These are phyloP conservation scores for Colletotrichum liriopes DNA, from an alignment of 2,329 filamentous ascomycete species.

Conservation along the genomic window DNA sequence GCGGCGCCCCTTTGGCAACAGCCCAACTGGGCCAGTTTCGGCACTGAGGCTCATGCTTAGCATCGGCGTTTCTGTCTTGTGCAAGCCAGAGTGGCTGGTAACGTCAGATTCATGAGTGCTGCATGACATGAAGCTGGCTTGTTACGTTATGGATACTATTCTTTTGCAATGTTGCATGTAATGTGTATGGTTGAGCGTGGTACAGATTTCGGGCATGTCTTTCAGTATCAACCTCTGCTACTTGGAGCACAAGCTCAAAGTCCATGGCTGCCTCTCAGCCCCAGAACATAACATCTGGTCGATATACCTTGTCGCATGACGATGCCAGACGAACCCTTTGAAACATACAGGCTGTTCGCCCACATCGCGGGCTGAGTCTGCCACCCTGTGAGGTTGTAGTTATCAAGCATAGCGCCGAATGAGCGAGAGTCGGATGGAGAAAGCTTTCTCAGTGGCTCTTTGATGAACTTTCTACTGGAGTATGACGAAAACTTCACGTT, in stretches of 20 bases:
- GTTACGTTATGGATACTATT: neutral
- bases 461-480: neutral
- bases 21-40: neutral
- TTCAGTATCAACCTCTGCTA: neutral
- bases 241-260: neutral
- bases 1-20: neutral
- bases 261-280: neutral
- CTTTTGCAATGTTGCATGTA: too few relatives aligned
- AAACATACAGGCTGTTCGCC: conserved; percentile 13
- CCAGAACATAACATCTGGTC: neutral
- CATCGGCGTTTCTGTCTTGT: neutral
- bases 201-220: neutral
- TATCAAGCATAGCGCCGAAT: conserved; percentile 1
- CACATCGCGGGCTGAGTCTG: conserved; percentile 22
- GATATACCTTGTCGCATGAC: conserved; percentile 4
- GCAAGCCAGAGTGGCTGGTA: neutral
- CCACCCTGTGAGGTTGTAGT: neutral
- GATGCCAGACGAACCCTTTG: conserved; percentile 17
- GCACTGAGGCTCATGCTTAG: conserved; percentile 24
- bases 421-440: neutral
- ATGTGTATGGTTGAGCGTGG: neutral
- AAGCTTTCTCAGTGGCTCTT: neutral
- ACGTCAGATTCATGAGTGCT: conserved; percentile 4
- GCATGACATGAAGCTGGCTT: conserved; percentile 4
- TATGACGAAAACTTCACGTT: conserved; percentile 6